Evolutionary conservation across 2,329 filamentous ascomycete genomes (phyloP).

Genomic region (Hypomyces rosellus): DNA sequence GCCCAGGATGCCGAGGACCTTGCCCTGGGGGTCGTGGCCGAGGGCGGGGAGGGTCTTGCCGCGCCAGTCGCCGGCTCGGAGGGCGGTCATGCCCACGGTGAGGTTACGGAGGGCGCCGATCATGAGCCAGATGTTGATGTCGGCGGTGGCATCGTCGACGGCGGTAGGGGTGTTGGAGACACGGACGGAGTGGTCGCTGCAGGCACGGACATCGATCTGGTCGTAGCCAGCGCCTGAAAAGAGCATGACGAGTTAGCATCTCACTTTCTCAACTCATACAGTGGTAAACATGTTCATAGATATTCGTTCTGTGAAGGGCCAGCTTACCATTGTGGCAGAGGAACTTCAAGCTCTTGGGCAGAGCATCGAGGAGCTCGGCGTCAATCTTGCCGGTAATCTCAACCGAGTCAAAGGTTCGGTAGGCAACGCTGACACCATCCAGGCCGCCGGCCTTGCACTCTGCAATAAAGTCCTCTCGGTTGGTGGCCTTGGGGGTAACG

Average conservation of each 20-base stretch:
- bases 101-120: conserved; percentile 73
- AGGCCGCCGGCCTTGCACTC: conserved; percentile 61
- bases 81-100: conserved; percentile 55
- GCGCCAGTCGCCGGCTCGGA: conserved; percentile 63
- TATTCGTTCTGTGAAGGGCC: not conserved
- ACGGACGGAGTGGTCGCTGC: conserved; percentile 57
- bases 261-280: not conserved
- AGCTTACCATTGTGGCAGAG: conserved; percentile 55
- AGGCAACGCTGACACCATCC: conserved; percentile 59
- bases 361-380: conserved; percentile 55
- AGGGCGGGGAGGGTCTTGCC: conserved; percentile 50
- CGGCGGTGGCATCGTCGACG: conserved; percentile 77
- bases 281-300: not conserved
- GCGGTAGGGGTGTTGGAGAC: conserved; percentile 79
- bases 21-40: conserved; percentile 74
- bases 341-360: conserved; percentile 50
- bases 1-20: conserved; percentile 71
- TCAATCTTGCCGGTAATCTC: conserved; percentile 64
- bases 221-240: conserved; percentile 72
- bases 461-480: conserved; percentile 60
- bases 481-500: conserved; percentile 53
- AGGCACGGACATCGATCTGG: conserved; percentile 68
- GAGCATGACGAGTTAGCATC: not conserved
- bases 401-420: conserved; percentile 64
- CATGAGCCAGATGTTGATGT: conserved; percentile 73